These are phyloP conservation scores for Asterochloris erici DNA, from an alignment of 139 green algal genomes.

Conservation along the genomic window DNA sequence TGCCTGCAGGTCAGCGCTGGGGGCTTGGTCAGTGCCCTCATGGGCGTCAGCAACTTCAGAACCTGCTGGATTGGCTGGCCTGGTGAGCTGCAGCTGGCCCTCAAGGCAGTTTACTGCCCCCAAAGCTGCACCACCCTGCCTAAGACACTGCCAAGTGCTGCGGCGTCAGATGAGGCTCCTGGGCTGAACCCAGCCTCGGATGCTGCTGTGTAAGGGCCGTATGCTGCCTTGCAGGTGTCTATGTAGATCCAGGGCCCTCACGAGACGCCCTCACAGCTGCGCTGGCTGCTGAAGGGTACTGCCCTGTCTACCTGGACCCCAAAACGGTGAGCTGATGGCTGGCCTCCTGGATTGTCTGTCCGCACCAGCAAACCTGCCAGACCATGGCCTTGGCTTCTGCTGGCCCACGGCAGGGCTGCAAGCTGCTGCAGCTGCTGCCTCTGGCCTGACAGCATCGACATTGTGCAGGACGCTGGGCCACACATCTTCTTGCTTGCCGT, in stretches of 20 bases:
- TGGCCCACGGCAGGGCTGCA: neutral
- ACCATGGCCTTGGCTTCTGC: no score
- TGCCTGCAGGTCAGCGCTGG: constrained; percentile 73
- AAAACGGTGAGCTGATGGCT: constrained; percentile 36
- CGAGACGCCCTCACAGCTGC: constrained; percentile 64
- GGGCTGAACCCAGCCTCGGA: neutral
- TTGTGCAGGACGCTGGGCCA: neutral
- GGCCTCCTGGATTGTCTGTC: neutral
- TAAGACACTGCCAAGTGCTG: neutral
- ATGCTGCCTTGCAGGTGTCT: constrained; percentile 54
- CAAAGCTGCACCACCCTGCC: neutral
- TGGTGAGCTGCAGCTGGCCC: constrained; percentile 36
- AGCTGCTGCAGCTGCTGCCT: neutral
- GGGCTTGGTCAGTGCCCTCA: constrained; percentile 90
- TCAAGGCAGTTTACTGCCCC: neutral
- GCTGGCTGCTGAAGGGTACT: constrained; percentile 75
- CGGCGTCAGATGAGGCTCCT: neutral
- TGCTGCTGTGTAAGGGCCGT: constrained; percentile 1
- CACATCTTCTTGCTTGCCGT: no score
- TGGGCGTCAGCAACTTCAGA: constrained; percentile 85
- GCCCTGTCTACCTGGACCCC: constrained; percentile 89
- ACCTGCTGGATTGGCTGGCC: constrained; percentile 96
- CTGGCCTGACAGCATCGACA: neutral
- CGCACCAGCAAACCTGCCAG: no score
- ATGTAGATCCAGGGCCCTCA: constrained; percentile 66